Evolutionary conservation across 148 eudicot species (phyloP).

Genomic region (Vaccinium macrocarpon): DNA sequence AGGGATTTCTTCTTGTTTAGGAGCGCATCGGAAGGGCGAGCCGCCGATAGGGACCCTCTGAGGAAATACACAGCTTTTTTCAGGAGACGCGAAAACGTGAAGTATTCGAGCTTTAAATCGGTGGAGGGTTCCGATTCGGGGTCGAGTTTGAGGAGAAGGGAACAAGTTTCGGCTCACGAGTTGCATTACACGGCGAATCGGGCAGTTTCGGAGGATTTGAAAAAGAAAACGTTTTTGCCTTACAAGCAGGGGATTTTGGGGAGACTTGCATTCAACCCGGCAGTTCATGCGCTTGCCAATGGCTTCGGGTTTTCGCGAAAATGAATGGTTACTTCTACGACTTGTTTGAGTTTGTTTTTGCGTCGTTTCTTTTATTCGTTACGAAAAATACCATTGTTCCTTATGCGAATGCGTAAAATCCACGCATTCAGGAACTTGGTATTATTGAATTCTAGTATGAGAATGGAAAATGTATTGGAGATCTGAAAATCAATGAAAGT

Average conservation of each 20-base stretch:
- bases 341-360: not conserved
- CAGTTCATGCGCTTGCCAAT: slow-evolving; percentile 36
- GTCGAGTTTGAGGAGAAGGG: slow-evolving; percentile 32
- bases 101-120: slow-evolving; percentile 37
- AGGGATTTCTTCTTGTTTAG: slow-evolving; percentile 71
- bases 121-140: slow-evolving; percentile 17
- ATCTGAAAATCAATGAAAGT: not conserved
- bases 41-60: slow-evolving; percentile 49
- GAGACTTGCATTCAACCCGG: slow-evolving; percentile 54
- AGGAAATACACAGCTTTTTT: slow-evolving; percentile 45
- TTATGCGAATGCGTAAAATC: not conserved
- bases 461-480: not conserved
- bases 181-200: slow-evolving; percentile 58
- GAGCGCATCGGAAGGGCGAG: slow-evolving; percentile 80
- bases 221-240: slow-evolving; percentile 74
- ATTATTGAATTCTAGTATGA: not conserved
- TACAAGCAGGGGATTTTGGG: slow-evolving; percentile 76
- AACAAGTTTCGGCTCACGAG: slow-evolving; percentile 61
- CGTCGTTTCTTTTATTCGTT: not conserved
- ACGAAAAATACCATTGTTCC: not conserved
- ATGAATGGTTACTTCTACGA: not conserved
- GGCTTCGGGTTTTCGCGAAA: slow-evolving; percentile 35
- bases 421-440: not conserved
- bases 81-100: slow-evolving; percentile 39
- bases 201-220: slow-evolving; percentile 66